Percentiles rank a stretch among this genome's conserved stretches.
These are phyloP conservation scores for Paramecium tetraurelia DNA, from an alignment of 73 alveolate genomes.

Conservation along the genomic window DNA sequence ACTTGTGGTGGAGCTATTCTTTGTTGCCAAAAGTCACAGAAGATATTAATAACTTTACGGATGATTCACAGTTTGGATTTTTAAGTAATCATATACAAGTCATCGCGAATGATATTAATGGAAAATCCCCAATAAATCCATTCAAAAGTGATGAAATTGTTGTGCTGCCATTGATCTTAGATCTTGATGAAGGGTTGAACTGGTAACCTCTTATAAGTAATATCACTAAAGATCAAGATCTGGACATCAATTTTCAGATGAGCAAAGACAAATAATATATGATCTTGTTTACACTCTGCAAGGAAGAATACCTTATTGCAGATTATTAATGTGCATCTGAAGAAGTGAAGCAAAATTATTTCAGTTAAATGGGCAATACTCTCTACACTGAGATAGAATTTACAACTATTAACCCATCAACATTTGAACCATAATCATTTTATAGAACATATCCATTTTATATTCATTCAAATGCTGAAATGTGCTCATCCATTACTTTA, in stretches of 20 bases:
- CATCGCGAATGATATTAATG: neutral
- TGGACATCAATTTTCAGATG: neutral
- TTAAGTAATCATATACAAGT: neutral
- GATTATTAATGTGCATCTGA: slow-evolving; percentile 15
- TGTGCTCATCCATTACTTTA: neutral
- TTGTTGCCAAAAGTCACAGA: neutral
- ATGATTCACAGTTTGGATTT: neutral
- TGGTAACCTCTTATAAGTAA: neutral
- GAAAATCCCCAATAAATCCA: neutral
- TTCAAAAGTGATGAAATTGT: neutral
- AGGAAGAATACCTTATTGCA: neutral
- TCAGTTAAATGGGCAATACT: neutral
- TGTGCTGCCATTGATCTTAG: neutral
- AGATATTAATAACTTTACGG: neutral
- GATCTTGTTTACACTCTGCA: neutral
- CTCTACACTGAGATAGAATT: neutral
- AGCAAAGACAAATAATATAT: neutral
- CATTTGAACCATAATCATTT: neutral
- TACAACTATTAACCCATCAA: neutral
- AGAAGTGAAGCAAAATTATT: neutral
- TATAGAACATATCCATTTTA: neutral
- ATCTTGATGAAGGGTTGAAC: neutral
- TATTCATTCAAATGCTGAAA: neutral
- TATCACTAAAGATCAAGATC: neutral
- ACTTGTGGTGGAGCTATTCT: neutral